Percentiles rank a stretch among this genome's conserved stretches.
Conservation (phyloP, 2,329 filamentous ascomycete genomes). For the Fusarium buharicum region DNA sequence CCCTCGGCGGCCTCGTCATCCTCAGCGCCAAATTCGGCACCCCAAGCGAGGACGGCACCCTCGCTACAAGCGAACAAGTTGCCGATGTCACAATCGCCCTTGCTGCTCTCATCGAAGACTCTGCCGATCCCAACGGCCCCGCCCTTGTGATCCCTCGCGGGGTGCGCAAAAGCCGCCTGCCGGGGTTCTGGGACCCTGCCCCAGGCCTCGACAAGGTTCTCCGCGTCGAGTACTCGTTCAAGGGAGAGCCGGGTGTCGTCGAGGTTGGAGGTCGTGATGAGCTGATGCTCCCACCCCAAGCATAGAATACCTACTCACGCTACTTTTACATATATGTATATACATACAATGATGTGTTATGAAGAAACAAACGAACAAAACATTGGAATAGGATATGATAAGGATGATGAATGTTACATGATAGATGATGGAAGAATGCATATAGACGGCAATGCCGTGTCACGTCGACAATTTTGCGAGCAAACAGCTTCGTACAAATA, state of each 20-base stretch:
- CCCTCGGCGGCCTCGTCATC: conserved; percentile 58
- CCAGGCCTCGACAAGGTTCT: conserved; percentile 58
- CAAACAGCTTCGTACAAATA: background rate
- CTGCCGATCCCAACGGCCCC: conserved; percentile 36
- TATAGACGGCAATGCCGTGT: background rate
- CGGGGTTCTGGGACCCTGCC: conserved; percentile 64
- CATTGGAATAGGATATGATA: background rate
- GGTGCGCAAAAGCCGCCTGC: conserved; percentile 56
- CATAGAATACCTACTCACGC: conserved; percentile 1
- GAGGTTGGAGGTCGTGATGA: conserved; percentile 41
- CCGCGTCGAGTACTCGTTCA: conserved; percentile 58
- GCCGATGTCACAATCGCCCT: conserved; percentile 62
- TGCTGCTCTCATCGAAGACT: conserved; percentile 56
- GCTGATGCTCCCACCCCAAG: conserved; percentile 38
- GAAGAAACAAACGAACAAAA: conserved; percentile 9
- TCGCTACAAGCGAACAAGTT: conserved; percentile 54
- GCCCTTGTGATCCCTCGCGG: conserved; percentile 54
- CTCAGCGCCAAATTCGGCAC: conserved; percentile 61
- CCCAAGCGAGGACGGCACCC: conserved; percentile 45
- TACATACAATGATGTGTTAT: conserved; percentile 16
- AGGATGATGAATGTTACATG: background rate
- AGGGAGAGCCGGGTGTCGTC: conserved; percentile 45
- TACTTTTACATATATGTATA: background rate
- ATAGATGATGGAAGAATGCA: background rate
- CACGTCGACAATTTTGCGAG: background rate